Evolutionary conservation across 495 filamentous ascomycete species (phyloP).

Genomic region (Hypoxylon fuscum): DNA sequence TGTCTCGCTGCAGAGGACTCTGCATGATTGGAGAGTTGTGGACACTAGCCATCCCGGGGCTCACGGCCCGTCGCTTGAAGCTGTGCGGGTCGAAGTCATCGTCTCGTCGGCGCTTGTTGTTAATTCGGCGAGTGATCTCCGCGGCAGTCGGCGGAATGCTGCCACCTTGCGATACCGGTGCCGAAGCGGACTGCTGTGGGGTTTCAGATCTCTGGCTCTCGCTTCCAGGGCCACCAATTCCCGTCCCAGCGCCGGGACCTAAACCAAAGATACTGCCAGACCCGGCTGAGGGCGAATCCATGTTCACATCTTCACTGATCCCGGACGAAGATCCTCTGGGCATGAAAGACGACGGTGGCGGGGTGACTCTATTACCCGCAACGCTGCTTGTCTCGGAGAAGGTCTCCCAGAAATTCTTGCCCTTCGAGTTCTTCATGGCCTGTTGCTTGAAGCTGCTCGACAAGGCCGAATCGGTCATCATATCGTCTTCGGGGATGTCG

Average conservation of each 20-base stretch:
- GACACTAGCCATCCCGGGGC: conserved; percentile 83
- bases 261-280: conserved; percentile 35
- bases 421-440: conserved; percentile 73
- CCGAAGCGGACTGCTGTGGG: conserved; percentile 57
- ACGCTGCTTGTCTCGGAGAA: conserved; percentile 66
- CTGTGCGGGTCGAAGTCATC: conserved; percentile 90
- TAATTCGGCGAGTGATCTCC: conserved; percentile 73
- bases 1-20: conserved; percentile 75
- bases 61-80: conserved; percentile 94
- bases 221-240: conserved; percentile 20
- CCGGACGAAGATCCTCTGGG: conserved; percentile 66
- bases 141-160: conserved; percentile 59
- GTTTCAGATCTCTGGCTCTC: conserved; percentile 43
- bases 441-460: conserved; percentile 76
- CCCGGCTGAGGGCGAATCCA: conserved; percentile 73
- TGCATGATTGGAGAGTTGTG: conserved; percentile 91
- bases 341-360: conserved; percentile 65
- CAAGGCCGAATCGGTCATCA: conserved; percentile 66
- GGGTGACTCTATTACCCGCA: conserved; percentile 68
- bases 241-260: conserved; percentile 19
- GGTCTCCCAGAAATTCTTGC: conserved; percentile 81
- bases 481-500: conserved; percentile 67
- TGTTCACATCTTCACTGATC: conserved; percentile 76
- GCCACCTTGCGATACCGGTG: conserved; percentile 46
- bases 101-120: conserved; percentile 83